Percentiles rank a stretch among this genome's conserved stretches.
phyloP scores from a whole-genome alignment of 345 rosid genomes.

The Hibiscus mutabilis region DNA sequence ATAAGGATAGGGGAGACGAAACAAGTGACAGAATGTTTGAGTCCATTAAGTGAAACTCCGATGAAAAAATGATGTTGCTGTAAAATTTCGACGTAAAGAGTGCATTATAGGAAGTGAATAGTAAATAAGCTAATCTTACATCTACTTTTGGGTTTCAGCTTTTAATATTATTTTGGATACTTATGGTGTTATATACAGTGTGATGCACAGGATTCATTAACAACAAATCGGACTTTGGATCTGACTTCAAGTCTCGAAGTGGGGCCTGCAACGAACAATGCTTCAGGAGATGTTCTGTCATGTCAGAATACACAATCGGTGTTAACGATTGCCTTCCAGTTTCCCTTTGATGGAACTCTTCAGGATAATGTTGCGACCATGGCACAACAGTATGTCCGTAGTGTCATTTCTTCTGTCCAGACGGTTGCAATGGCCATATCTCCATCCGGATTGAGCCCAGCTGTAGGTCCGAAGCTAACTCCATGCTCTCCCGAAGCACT shows the following conservation, averaged over 20 bases:
- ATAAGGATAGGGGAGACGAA: neutral
- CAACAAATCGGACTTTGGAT: constrained; percentile 71
- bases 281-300: constrained; percentile 46
- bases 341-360: constrained; percentile 79
- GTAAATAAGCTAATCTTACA: neutral
- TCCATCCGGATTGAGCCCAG: constrained; percentile 68
- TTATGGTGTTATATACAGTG: constrained; percentile 38
- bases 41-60: neutral
- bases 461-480: constrained; percentile 58
- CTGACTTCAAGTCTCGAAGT: constrained; percentile 93
- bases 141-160: neutral
- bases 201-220: constrained; percentile 46
- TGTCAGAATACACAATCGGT: constrained; percentile 57
- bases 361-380: constrained; percentile 91
- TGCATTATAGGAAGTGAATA: neutral
- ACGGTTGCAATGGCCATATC: constrained; percentile 94
- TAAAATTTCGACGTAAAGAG: neutral
- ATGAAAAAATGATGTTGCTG: neutral
- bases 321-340: constrained; percentile 95
- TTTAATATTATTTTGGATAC: neutral
- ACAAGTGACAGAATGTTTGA: neutral
- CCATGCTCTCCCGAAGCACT: constrained; percentile 95
- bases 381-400: constrained; percentile 91
- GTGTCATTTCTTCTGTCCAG: constrained; percentile 91
- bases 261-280: constrained; percentile 48